Base-by-base conservation (phyloP, 179 eudicot genomes). In the Beta lomatogona region DNA sequence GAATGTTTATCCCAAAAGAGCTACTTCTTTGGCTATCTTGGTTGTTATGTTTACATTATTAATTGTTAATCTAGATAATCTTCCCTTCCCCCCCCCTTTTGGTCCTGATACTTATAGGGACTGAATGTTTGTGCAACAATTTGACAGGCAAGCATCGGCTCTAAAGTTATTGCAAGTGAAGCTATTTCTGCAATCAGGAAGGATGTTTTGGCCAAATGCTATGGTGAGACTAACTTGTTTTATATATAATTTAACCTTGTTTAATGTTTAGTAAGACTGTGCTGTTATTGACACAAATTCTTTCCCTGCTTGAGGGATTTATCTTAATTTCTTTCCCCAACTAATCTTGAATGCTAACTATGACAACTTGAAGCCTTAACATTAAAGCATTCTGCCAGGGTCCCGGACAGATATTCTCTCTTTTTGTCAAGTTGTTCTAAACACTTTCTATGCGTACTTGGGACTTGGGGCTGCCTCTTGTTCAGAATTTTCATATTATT, bases 111-210 rank as follows among this genome's bases (percentile, higher is more conserved):
- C 52, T 64, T 54, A 25, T 31, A 50, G 75, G 59, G 31, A 71
- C 82, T 75, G 41, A 36, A 45, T 53, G 15, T 67, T 46, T 25
- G 73, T 82, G 58, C 6, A n/a, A 64, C 84, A 52, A 72, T 67
- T 75, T 80, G 76, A 81, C 94, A 95, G 98, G 98, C 98, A 67
- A 89, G 91, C 89, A 90, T 93, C n/a, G 98, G 98, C 55, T 48
- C 97, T 44, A 95, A 95, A 85, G 98, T 95, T 75, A 95, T 95
- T 41, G 98, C 98, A 57, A 95, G 98, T 86, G 98, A 95, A 91
- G 89, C 97, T 79, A 81, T 95, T 73, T 90, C 98, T 48, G 98
- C 98, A 48, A 91, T 95, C 63, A 92, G 97, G 86, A 95, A 95
- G 84, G 98, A 95, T 84, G 98, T 95, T 84, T 90, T 92, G 44